A percentile compares a stretch with the other conserved stretches of the same genome.
Conservation (phyloP, 2,329 filamentous ascomycete genomes). For the Zasmidium cellare region DNA sequence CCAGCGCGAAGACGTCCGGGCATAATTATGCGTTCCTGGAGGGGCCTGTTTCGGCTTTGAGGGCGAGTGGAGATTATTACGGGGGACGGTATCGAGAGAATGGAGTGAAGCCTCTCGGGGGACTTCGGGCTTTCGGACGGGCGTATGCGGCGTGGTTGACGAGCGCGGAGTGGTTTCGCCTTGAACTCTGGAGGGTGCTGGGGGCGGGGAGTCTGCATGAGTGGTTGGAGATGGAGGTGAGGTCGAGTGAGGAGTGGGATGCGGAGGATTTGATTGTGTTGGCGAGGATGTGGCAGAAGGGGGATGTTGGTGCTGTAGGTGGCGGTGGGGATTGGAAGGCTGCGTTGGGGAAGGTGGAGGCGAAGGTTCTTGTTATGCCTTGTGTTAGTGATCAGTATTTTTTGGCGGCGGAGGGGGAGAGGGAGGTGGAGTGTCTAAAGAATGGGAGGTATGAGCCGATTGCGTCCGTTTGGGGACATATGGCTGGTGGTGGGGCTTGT, state of each 20-base stretch:
- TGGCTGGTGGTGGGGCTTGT: slow-evolving; percentile 2
- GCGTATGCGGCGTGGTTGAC: slow-evolving; percentile 4
- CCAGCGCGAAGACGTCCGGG: slow-evolving; percentile 2
- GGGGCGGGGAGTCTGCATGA: background rate
- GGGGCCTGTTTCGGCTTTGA: slow-evolving; percentile 2
- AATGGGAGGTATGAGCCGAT: slow-evolving; percentile 3
- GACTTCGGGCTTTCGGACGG: background rate
- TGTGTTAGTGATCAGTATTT: slow-evolving; percentile 6
- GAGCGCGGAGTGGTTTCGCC: slow-evolving; percentile 5
- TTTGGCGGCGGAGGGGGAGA: background rate
- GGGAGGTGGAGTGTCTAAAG: background rate
- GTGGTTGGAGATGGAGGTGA: background rate
- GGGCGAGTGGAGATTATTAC: slow-evolving; percentile 4
- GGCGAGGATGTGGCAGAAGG: slow-evolving; percentile 8
- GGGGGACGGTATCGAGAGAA: background rate
- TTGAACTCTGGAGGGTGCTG: slow-evolving; percentile 1
- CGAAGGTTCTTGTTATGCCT: slow-evolving; percentile 5
- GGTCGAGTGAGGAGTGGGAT: background rate
- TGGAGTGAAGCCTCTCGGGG: background rate
- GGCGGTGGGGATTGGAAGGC: slow-evolving; percentile 2
- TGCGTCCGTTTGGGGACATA: slow-evolving; percentile 2
- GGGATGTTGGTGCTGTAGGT: background rate
- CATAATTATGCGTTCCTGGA: slow-evolving; percentile 5
- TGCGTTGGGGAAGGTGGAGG: background rate
- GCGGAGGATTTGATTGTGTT: slow-evolving; percentile 2